phyloP scores from a whole-genome alignment of 495 filamentous ascomycete genomes.

The Podospora comata region DNA sequence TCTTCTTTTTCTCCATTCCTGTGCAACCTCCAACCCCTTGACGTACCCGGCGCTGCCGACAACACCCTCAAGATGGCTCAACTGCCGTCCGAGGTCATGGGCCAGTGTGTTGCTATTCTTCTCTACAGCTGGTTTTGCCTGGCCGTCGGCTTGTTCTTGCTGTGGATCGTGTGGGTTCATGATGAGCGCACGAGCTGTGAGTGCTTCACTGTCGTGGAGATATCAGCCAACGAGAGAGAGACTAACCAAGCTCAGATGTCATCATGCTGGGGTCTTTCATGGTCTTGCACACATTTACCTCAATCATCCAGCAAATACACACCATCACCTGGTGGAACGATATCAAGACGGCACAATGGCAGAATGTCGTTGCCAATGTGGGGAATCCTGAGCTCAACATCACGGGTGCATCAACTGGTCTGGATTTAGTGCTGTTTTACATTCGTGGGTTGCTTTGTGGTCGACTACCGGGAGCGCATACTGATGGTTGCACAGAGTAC shows the following conservation, averaged over 20 bases:
- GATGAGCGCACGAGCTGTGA: conserved; percentile 48
- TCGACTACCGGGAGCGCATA: background rate
- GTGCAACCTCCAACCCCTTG: background rate
- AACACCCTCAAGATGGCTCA: conserved; percentile 33
- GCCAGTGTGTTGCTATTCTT: conserved; percentile 37
- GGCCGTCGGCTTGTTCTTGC: conserved; percentile 33
- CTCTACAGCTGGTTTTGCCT: conserved; percentile 44
- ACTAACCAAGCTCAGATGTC: conserved; percentile 36
- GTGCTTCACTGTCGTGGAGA: conserved; percentile 16
- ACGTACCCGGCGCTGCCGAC: background rate
- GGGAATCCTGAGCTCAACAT: conserved; percentile 45
- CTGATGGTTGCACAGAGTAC: conserved; percentile 34
- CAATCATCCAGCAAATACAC: conserved; percentile 47
- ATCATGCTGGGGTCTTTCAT: conserved; percentile 41
- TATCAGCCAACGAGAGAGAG: too few species aligned
- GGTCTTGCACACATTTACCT: conserved; percentile 39
- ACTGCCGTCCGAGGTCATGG: conserved; percentile 41
- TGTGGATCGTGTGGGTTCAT: conserved; percentile 43
- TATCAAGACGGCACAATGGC: conserved; percentile 42
- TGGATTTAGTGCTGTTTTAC: conserved; percentile 47
- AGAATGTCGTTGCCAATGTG: conserved; percentile 35
- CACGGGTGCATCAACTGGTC: conserved; percentile 41
- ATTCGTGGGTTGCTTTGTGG: conserved; percentile 35
- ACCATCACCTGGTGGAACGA: conserved; percentile 42
- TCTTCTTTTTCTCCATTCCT: background rate